Evolutionary conservation across 2,329 filamentous ascomycete species (phyloP), one percentile per base, ranked within the genome.

Genomic region (Penicillium griseofulvum): DNA sequence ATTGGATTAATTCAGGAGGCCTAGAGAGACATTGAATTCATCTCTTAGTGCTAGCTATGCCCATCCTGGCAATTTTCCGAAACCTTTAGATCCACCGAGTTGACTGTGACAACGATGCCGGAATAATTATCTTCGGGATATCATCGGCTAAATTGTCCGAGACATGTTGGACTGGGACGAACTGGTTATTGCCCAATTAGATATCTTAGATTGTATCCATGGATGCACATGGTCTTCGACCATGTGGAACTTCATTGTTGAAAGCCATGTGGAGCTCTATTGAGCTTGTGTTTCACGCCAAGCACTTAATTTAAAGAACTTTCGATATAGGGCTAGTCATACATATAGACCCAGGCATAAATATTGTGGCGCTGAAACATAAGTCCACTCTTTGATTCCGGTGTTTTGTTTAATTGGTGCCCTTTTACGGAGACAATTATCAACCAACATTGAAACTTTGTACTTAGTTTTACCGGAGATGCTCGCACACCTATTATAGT

Each of bases 201-300:
- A 26, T 14, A 16, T 22, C 24, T 24, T 44, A 54, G 31, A 31
- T 36, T 33, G 19, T 31, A 24, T n/a, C n/a, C n/a, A n/a, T n/a
- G n/a, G n/a, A n/a, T 34, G n/a, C 34, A 7, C 12, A 51, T 17
- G 14, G 22, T 22, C 22, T 22, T 22, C n/a, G n/a, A n/a, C n/a
- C n/a, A n/a, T n/a, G n/a, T n/a, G n/a, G n/a, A n/a, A n/a, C n/a
- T n/a, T n/a, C 50, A 17, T 28, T 17, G 49, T 38, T 24, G 19
- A 14, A 47, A 9, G 12, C 45, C 6, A 38, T 39, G 47, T 36
- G 52, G 52, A 45, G 17, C 34, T 24, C 17, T 19, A 6, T 41
- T 16, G 10, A 51, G 47, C 52, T 55, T 55, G 52, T 39, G 52
- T 50, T 49, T 54, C 38, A 54, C 24, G 45, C 29, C 41, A 45